Conservation (phyloP, 176 grass and related monocot species). For the Aegilops bicornis region DNA sequence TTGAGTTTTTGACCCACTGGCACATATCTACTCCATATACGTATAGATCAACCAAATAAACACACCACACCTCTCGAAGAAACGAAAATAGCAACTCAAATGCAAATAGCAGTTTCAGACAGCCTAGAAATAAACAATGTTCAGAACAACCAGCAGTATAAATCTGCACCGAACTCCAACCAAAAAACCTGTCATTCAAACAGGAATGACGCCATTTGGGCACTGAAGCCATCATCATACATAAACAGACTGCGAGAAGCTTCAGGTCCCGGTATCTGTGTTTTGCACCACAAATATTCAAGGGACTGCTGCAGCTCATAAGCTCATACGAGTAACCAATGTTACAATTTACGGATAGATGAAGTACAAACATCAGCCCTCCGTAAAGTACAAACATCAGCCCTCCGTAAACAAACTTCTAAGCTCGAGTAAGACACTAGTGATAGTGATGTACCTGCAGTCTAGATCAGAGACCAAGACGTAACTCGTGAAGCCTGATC, state of each 20-base stretch:
- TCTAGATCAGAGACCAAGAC: background rate
- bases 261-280: background rate
- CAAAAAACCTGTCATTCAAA: background rate
- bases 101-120: no score
- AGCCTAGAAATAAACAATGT: no score
- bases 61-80: no score
- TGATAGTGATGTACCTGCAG: background rate
- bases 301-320: background rate
- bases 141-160: background rate
- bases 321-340: background rate
- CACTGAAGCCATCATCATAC: background rate
- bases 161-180: background rate
- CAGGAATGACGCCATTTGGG: background rate
- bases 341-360: slow-evolving; percentile 19
- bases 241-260: background rate
- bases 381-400: background rate
- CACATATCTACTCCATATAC: no score
- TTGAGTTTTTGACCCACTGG: no score
- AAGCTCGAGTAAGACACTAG: background rate
- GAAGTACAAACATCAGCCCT: background rate
- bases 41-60: no score
- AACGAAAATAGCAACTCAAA: no score
- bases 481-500: background rate
- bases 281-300: background rate
- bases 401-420: background rate